Conservation (phyloP, 305 asterid genomes). For the Solanum chacoense region DNA sequence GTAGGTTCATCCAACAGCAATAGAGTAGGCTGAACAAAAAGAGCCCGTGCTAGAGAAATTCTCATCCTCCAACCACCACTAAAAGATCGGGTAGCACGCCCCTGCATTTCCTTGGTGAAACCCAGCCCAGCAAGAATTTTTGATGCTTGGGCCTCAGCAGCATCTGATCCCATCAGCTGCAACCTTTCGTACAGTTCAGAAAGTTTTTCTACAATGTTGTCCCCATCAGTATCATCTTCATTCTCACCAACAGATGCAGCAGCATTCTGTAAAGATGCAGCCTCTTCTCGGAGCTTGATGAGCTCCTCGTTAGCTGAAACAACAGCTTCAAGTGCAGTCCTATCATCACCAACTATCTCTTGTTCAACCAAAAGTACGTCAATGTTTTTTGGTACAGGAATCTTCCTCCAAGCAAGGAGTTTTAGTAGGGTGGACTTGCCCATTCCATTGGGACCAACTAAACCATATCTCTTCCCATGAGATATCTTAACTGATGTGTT, state of each 20-base stretch:
- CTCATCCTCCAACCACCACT: not conserved
- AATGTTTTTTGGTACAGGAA: conserved; percentile 87
- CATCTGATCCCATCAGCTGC: not conserved
- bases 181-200: not conserved
- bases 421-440: conserved; percentile 87
- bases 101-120: not conserved
- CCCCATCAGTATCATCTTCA: conserved; percentile 1
- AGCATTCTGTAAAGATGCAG: conserved; percentile 43
- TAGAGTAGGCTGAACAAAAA: not conserved
- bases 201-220: not conserved
- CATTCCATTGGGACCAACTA: conserved; percentile 93
- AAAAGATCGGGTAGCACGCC: not conserved
- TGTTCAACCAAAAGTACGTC: conserved; percentile 94
- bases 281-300: conserved; percentile 64
- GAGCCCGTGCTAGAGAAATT: not conserved
- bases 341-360: conserved; percentile 85
- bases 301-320: conserved; percentile 92
- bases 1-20: not conserved
- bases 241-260: conserved; percentile 22
- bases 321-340: conserved; percentile 85
- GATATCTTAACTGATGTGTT: conserved; percentile 67
- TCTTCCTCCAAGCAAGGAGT: conserved; percentile 92
- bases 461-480: conserved; percentile 85
- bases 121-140: not conserved
- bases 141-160: not conserved